Evolutionary conservation across 768 basidiomycete genomes (phyloP), one percentile per base, ranked within the genome.

Genomic region (Lactarius hengduanensis): DNA sequence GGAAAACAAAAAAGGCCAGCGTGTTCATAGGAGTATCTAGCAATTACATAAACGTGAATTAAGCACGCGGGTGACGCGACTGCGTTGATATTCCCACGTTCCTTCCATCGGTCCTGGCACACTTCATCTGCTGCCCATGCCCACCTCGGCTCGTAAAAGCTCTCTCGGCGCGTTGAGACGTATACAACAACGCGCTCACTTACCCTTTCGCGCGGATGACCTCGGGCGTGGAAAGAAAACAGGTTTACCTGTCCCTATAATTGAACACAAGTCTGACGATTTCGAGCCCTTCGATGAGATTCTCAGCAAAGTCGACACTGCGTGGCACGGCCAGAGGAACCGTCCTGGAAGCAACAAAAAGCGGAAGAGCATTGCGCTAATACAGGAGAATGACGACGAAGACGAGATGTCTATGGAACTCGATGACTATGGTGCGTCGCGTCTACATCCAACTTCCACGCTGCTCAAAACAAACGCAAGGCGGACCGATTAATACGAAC

Each of bases 361-460:
- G 66, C 68, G 63, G 61, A 70, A 32, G 75, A 77, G 41, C 77
- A 80, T 32, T 78, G 81, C 16, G 79, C 61, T 62, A 5, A 11
- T 66, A 18, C 45, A 54, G 13, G 70, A 69, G 47, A 68, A 66
- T 30, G 61, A 84, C 26, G 77, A 81, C 55, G 75, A 87, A 65
- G 90, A 88, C 9, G 90, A 91, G 71, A 85, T 86, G 81, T 87
- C 86, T 13, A 92, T 93, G 91, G 88, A 90, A 61, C 66, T 92
- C 45, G 86, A 83, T 36, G 86, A 90, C 69, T 89, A 53, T 47
- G 58, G 66, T 67, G 34, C 26, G 90, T 90, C 74, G 74, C 85
- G 80, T 20, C 62, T 40, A 56, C 13, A 54, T 50, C 22, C 13
- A 7, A 3, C 13, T 22, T 34, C 36, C 32, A 40, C 20, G 26